Conservation (phyloP, 169 alveolate species). For the Plasmodium cynomolgi region DNA sequence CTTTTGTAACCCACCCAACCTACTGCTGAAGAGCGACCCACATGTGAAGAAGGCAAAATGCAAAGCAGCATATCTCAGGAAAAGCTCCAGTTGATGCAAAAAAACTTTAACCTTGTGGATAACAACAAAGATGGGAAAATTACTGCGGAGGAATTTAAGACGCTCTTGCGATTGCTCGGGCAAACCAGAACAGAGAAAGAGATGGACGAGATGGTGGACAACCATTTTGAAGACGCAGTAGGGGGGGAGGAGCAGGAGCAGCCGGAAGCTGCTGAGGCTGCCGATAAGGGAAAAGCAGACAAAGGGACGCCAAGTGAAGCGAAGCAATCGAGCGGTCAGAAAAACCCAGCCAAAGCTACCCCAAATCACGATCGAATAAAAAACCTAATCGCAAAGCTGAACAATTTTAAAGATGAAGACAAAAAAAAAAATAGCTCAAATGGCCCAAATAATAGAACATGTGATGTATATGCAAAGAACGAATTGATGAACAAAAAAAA, state of each 20-base stretch:
- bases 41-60: constrained; percentile 4
- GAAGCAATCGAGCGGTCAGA: not conserved
- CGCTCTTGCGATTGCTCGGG: constrained; percentile 50
- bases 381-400: constrained; percentile 28
- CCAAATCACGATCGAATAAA: constrained; percentile 31
- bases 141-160: constrained; percentile 38
- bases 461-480: not conserved
- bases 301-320: not conserved
- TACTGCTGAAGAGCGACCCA: not conserved
- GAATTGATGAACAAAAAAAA: constrained; percentile 7
- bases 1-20: not conserved
- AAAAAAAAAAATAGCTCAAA: not conserved
- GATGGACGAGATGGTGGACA: constrained; percentile 20
- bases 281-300: not conserved
- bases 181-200: constrained; percentile 70
- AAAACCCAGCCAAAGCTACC: not conserved
- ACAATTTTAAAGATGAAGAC: constrained; percentile 2
- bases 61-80: constrained; percentile 31
- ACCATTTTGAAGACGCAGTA: constrained; percentile 46
- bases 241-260: not conserved
- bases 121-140: constrained; percentile 50
- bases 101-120: constrained; percentile 63
- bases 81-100: constrained; percentile 43
- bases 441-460: not conserved
- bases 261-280: not conserved